Percentiles rank a stretch among this genome's conserved stretches.
Conservation (phyloP, 129 eudicot species). For the Artemisia argyi region DNA sequence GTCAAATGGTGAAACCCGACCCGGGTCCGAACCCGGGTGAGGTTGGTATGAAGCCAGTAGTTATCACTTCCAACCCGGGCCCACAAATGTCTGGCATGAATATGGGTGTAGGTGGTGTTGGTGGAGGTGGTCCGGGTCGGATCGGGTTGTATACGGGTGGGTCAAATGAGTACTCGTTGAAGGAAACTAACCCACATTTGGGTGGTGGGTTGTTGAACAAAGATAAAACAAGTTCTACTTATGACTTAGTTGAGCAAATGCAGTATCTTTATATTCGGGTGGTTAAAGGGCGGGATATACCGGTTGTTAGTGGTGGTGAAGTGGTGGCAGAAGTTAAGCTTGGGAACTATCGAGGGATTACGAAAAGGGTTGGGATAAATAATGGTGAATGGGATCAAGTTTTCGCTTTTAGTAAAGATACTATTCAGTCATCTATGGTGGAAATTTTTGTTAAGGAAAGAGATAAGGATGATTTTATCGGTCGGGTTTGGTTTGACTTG, state of each 20-base stretch:
- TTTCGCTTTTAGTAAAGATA: conserved; percentile 83
- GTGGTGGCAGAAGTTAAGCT: conserved; percentile 87
- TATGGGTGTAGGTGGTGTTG: conserved; percentile 17
- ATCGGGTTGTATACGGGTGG: conserved; percentile 43
- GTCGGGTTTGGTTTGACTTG: conserved; percentile 89
- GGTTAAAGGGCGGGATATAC: conserved; percentile 72
- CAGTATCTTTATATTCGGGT: conserved; percentile 86
- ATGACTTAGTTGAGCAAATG: conserved; percentile 95
- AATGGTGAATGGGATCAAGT: conserved; percentile 88
- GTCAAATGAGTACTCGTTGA: conserved; percentile 54
- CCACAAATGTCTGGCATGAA: conserved; percentile 35
- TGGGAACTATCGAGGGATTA: conserved; percentile 89
- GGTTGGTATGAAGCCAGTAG: conserved; percentile 54
- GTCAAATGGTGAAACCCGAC: conserved; percentile 35
- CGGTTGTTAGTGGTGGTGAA: conserved; percentile 68
- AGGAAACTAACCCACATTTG: conserved; percentile 83
- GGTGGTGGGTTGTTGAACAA: conserved; percentile 71
- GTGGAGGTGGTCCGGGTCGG: conserved; percentile 38
- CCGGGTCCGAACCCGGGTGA: conserved; percentile 39
- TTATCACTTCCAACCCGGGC: conserved; percentile 59
- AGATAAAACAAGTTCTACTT: conserved; percentile 79
- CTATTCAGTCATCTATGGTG: conserved; percentile 80
- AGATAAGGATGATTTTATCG: conserved; percentile 78
- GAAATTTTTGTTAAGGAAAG: conserved; percentile 79
- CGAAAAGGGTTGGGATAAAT: conserved; percentile 58